Evolutionary conservation across 78 protist species (phyloP), one percentile per base, ranked within the genome.

Genomic region (Polysphondylium violaceum): DNA sequence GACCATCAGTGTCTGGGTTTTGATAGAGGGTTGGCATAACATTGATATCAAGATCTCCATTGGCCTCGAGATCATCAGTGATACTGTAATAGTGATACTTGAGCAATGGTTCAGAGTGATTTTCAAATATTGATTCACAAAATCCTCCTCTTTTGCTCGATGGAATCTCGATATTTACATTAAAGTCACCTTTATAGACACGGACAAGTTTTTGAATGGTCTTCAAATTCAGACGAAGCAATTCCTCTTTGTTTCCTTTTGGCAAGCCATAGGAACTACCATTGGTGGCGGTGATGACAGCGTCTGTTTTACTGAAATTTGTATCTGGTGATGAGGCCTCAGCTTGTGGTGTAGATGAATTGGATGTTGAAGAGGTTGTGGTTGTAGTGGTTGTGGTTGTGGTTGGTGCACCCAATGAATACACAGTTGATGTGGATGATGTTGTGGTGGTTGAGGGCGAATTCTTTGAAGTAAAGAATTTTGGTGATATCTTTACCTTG

Each of bases 81-180:
- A 69, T 69, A 44, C 29, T 38, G 29, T 69, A 69, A 44, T 69
- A 33, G 19, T 69, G 76, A 29, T 69, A 69, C 19, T 51, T 44
- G n/a, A 69, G 29, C 17, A 69, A 35, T 11, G 36, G 56, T 44
- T 69, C 76, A 1, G 76, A 69, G 17, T 69, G 76, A 69, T 69
- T 69, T 47, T 69, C 38, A 19, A 69, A 38, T 17, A 69, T 25
- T 33, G 31, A 25, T 44, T 69, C 76, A 69, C 76, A 69, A 6
- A 69, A 29, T 44, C 76, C 76, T 44, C 76, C 76, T 17, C 44
- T 69, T 29, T 69, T 69, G 44, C 60, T 43, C 3, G 41, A 25
- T n/a, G 76, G 76, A 16, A 69, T 69, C 27, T 69, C 76, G 29
- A 69, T 69, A 2, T 69, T 69, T 38, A 69, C 76, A 44, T 69